Evolutionary conservation across 768 basidiomycete genomes (phyloP), one percentile per base, ranked within the genome.

Genomic region (Kwoniella sp.): DNA sequence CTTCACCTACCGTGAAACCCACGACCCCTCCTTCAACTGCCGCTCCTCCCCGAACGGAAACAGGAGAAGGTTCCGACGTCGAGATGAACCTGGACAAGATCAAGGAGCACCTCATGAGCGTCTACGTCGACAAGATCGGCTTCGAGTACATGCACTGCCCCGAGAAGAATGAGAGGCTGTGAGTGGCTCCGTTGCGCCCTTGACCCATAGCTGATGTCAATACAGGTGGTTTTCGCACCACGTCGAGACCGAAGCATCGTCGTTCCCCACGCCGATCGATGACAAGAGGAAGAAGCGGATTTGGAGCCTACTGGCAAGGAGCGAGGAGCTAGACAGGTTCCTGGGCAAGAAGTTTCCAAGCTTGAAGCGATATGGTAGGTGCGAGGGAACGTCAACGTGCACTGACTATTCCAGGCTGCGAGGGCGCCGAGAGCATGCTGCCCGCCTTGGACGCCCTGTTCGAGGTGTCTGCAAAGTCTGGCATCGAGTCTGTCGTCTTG

Each of bases 381-480:
- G 3, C 11, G 15, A 19, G 22, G 37, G 10, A 0, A n/a, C 28
- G 37, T 15, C n/a, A 17, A 37, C 28, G 34, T n/a, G 17, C 10
- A 36, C 26, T 15, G 48, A 3, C 12, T 20, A 89, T 71, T 17
- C 8, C 50, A 65, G 89, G 88, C 0, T 78, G 92, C 31, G 90
- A 95, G 73, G 91, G 91, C 2, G 91, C 86, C 1, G 91, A 93
- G 76, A 89, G 88, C 2, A 92, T 93, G 90, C 74, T 95, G 22
- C 86, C 89, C 3, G 90, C 89, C 1, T 76, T 93, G 2, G 88
- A 91, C 54, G 77, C 82, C 0, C 72, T 95, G 15, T 88, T 95
- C 62, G 76, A 78, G 0, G 77, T 80, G 2, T 84, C 88, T 7
- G 80, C 87, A 2, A 73, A 77, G 62, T 80, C 82, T 37, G 85